Conservation (phyloP, 2,329 filamentous ascomycete genomes). For the Aspergillus puulaauensis region DNA sequence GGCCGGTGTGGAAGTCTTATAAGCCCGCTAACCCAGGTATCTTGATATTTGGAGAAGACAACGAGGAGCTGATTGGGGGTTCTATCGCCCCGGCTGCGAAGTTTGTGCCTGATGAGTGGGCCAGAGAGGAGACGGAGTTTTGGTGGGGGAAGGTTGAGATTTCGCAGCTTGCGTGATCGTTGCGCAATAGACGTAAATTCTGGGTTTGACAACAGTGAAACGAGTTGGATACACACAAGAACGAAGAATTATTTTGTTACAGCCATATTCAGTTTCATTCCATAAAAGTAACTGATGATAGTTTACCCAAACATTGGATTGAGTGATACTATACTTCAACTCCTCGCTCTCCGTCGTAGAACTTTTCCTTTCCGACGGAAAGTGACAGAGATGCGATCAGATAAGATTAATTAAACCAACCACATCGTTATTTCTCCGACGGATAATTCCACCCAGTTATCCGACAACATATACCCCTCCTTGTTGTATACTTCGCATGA, state of each 20-base stretch:
- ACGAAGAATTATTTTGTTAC: too few relatives aligned
- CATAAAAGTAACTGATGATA: too few relatives aligned
- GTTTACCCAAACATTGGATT: too few relatives aligned
- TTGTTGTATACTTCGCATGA: neutral
- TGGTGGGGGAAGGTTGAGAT: conserved; percentile 42
- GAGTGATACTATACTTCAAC: too few relatives aligned
- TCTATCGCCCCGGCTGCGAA: conserved; percentile 38
- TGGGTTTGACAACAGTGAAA: too few relatives aligned
- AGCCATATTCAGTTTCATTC: too few relatives aligned
- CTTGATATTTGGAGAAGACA: conserved; percentile 50
- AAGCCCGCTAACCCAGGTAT: conserved; percentile 21
- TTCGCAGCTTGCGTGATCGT: conserved; percentile 16
- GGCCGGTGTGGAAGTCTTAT: conserved; percentile 41
- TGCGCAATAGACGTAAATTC: neutral
- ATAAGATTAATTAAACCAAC: too few relatives aligned
- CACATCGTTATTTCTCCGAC: neutral
- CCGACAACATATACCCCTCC: neutral
- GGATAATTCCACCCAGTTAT: neutral
- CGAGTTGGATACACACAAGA: too few relatives aligned
- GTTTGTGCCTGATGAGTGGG: conserved; percentile 44
- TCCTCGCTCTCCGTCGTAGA: neutral
- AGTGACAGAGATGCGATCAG: neutral
- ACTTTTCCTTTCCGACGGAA: neutral
- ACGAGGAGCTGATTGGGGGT: conserved; percentile 51
- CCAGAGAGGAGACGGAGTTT: conserved; percentile 47